Evolutionary conservation across 345 rosid genomes (phyloP).

Genomic region (Dimocarpus longan): DNA sequence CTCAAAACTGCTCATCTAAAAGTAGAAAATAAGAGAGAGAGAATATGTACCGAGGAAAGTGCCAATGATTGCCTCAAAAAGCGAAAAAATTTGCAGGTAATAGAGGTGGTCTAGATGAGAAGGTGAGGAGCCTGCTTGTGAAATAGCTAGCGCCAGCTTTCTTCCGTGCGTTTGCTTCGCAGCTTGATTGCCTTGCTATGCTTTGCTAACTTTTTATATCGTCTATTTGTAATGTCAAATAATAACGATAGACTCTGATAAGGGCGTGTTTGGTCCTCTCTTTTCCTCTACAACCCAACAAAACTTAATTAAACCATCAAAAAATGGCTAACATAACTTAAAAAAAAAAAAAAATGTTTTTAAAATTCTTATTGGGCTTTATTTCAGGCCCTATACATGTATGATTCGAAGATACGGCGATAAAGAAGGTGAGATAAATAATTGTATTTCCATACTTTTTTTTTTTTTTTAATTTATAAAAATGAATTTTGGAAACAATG

Average conservation of each 20-base stretch:
- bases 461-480: no score
- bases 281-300: conserved; percentile 36
- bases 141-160: conserved; percentile 26
- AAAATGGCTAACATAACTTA: no score
- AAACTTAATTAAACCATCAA: conserved; percentile 3
- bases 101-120: neutral
- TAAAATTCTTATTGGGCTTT: neutral
- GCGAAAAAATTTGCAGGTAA: conserved; percentile 20
- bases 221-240: neutral
- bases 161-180: neutral
- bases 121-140: neutral
- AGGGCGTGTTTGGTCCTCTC: conserved; percentile 73
- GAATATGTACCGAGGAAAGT: conserved; percentile 34
- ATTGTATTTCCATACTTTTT: no score
- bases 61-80: conserved; percentile 49
- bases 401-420: neutral
- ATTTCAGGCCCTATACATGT: neutral
- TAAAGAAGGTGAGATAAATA: no score
- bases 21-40: neutral
- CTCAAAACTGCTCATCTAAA: neutral
- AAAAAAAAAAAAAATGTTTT: neutral
- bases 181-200: neutral
- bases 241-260: conserved; percentile 45
- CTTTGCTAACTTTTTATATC: neutral
- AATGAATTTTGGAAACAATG: no score